Base-by-base conservation (phyloP, 768 basidiomycete species). In the Naematelia aurantialba region DNA sequence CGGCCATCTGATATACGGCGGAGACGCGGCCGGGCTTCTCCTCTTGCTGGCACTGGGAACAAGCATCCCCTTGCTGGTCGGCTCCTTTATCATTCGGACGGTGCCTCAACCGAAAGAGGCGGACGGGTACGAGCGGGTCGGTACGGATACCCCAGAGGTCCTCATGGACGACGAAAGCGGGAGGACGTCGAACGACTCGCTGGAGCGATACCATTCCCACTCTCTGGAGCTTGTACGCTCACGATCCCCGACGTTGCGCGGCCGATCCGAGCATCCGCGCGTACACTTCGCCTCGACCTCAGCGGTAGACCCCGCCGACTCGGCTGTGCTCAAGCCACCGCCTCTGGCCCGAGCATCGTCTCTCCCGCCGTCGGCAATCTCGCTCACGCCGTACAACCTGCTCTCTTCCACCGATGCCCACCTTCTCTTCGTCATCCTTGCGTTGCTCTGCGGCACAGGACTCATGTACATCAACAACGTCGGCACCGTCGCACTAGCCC, bases 381-480 rank as follows among this genome's bases (percentile, higher is more conserved):
- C 65, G 1, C 56, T 62, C 52, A 58, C 62, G 1, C 69, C 69
- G 1, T 31, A 57, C 17, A 79, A 78, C 39, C 77, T 89, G 26
- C 81, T 83, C 70, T 70, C 67, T 55, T 80, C 80, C 22, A 45
- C 69, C 0, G 86, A 89, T 68, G 89, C 89, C 67, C 86, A 85
- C 82, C 67, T 87, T 14, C 65, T 89, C 19, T 84, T 83, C 55
- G 52, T 65, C 0, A 83, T 86, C 27, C 80, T 85, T 30, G 80
- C 81, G 0, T 76, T 87, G 25, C 76, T 88, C 63, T 83, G 84
- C 56, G 88, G 88, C 10, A 87, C 84, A 11, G 88, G 88, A 2
- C 57, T 89, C 39, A 89, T 88, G 85, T 89, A 85, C 68, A 91
- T 91, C 76, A 91, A 90, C 73, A 91, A 91, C 62, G 88, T 87